These are phyloP conservation scores for Fusarium coffeatum DNA, from an alignment of 2,329 filamentous ascomycete genomes.

Conservation along the genomic window DNA sequence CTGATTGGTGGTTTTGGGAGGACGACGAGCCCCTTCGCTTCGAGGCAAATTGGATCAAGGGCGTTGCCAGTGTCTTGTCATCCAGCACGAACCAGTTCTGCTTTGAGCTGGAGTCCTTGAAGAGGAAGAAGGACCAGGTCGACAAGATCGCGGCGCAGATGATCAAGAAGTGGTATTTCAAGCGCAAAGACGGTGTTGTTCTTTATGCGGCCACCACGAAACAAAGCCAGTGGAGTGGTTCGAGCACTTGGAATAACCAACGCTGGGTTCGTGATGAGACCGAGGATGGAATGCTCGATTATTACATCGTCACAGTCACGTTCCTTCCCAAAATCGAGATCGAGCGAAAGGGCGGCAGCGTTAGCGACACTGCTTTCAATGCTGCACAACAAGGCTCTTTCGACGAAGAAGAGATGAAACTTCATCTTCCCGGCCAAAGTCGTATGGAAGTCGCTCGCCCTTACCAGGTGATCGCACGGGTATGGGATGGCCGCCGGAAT, in stretches of 20 bases:
- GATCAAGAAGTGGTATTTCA: slow-evolving; percentile 41
- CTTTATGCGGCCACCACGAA: slow-evolving; percentile 47
- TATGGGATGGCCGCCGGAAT: neutral
- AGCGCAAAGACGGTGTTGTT: slow-evolving; percentile 48
- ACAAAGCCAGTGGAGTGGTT: slow-evolving; percentile 57
- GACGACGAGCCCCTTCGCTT: slow-evolving; percentile 49
- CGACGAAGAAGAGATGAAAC: neutral
- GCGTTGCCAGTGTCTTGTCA: slow-evolving; percentile 42
- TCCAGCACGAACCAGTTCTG: slow-evolving; percentile 53
- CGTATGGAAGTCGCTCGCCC: neutral
- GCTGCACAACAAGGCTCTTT: neutral
- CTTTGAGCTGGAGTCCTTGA: slow-evolving; percentile 61
- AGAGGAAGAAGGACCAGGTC: slow-evolving; percentile 58
- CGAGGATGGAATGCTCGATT: slow-evolving; percentile 54
- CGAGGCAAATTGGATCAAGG: slow-evolving; percentile 52
- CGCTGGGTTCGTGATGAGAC: slow-evolving; percentile 59
- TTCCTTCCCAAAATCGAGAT: slow-evolving; percentile 47
- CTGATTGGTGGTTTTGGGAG: slow-evolving; percentile 50
- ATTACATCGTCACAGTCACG: slow-evolving; percentile 56
- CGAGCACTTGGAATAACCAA: slow-evolving; percentile 53
- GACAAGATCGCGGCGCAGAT: slow-evolving; percentile 54
- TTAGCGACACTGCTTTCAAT: slow-evolving; percentile 20
- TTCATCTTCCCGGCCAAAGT: slow-evolving; percentile 4
- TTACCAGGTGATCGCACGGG: neutral
- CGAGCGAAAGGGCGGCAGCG: slow-evolving; percentile 27